Conservation (phyloP, 2,329 filamentous ascomycete species). For the Cladosporium sp. region DNA sequence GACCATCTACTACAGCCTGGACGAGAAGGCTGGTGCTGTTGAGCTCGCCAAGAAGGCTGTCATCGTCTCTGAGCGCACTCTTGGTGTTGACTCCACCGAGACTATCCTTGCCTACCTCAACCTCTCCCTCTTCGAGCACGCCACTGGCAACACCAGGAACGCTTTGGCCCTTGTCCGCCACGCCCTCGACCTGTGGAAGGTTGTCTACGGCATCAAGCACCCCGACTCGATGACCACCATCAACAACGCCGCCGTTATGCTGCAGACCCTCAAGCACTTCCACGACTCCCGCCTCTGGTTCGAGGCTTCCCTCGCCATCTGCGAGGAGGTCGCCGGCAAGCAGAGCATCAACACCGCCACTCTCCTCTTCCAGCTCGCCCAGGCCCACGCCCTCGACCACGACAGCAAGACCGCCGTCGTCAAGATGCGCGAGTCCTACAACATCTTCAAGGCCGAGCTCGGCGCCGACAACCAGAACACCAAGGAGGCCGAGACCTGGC, state of each 20-base stretch:
- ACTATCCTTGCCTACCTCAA: slow-evolving; percentile 96
- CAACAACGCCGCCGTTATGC: slow-evolving; percentile 98
- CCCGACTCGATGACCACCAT: slow-evolving; percentile 98
- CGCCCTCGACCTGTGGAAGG: slow-evolving; percentile 92
- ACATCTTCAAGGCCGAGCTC: slow-evolving; percentile 86
- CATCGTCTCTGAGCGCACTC: slow-evolving; percentile 90
- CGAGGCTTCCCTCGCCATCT: slow-evolving; percentile 85
- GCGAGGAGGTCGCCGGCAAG: slow-evolving; percentile 85
- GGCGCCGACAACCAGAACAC: slow-evolving; percentile 94
- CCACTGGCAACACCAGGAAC: slow-evolving; percentile 81
- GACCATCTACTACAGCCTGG: slow-evolving; percentile 95
- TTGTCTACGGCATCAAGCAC: slow-evolving; percentile 91
- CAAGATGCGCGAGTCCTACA: slow-evolving; percentile 95
- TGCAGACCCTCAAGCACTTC: slow-evolving; percentile 92
- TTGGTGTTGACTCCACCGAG: slow-evolving; percentile 90
- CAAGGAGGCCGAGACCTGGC: slow-evolving; percentile 95
- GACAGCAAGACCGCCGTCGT: slow-evolving; percentile 89
- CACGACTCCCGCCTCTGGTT: slow-evolving; percentile 96
- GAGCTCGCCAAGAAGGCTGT: slow-evolving; percentile 96
- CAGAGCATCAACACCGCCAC: slow-evolving; percentile 92
- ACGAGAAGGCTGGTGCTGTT: slow-evolving; percentile 93
- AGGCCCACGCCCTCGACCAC: slow-evolving; percentile 91
- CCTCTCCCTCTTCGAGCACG: slow-evolving; percentile 90
- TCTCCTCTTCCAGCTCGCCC: slow-evolving; percentile 93
- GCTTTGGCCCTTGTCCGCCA: slow-evolving; percentile 91